Evolutionary conservation across 208 protist genomes (phyloP).

Genomic region (Crithidia acanthocephali): DNA sequence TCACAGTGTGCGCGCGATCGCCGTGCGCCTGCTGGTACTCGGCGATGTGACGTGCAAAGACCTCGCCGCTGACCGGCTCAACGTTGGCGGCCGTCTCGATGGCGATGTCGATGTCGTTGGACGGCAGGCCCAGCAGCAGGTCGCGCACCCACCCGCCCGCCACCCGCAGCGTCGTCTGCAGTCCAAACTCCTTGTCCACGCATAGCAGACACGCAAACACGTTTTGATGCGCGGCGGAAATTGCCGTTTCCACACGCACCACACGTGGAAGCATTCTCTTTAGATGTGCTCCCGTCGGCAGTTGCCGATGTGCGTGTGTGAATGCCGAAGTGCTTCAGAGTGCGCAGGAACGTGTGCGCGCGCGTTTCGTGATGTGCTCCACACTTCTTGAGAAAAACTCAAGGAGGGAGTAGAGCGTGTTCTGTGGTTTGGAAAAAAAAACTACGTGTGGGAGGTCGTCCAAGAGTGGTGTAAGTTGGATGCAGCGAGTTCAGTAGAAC

Average conservation of each 20-base stretch:
- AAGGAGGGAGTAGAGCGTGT: too few species aligned
- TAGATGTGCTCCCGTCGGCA: too few species aligned
- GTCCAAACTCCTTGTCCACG: slow-evolving; percentile 63
- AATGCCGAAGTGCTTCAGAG: too few species aligned
- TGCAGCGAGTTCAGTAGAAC: too few species aligned
- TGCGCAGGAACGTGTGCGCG: too few species aligned
- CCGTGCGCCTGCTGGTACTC: slow-evolving; percentile 67
- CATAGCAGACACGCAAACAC: slow-evolving; percentile 87
- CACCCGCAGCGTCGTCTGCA: slow-evolving; percentile 84
- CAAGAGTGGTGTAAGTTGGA: too few species aligned
- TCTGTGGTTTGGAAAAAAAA: too few species aligned
- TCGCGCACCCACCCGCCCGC: slow-evolving; percentile 99
- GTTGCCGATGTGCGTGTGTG: too few species aligned
- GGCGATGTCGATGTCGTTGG: slow-evolving; percentile 98
- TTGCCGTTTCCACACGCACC: slow-evolving; percentile 42
- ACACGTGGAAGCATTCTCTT: slow-evolving; percentile 38
- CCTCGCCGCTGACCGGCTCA: slow-evolving; percentile 63
- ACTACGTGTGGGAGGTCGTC: too few species aligned
- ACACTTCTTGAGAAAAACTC: too few species aligned
- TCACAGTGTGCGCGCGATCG: slow-evolving; percentile 66
- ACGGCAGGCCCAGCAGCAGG: slow-evolving; percentile 88
- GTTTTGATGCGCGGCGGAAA: slow-evolving; percentile 64
- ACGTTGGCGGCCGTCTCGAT: slow-evolving; percentile 76
- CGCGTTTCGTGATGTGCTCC: too few species aligned
- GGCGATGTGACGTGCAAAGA: slow-evolving; percentile 92